Evolutionary conservation across 352 stramenopile species (phyloP), one percentile per base, ranked within the genome.

Genomic region (Phytophthora citrophthora): DNA sequence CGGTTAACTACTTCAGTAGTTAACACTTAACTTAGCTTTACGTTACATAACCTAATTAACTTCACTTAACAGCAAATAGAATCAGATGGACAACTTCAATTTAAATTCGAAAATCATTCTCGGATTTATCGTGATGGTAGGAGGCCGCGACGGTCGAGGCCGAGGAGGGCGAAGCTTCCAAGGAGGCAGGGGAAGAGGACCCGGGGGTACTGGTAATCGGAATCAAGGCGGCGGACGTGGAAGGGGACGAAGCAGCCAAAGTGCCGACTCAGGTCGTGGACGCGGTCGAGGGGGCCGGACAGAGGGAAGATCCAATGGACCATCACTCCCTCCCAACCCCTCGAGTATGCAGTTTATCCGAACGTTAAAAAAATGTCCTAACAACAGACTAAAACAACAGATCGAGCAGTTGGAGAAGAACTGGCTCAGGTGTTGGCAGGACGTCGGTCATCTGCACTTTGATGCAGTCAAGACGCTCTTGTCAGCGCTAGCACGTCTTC

Each of bases 371-470:
- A 62, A 48, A 1, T 89, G 79, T 40, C 59, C 77, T 5, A 75
- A 81, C 2, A 64, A 83, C 13, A 70, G 70, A 16, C 63, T 92
- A 11, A 59, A 68, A 39, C 43, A 72, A 44, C 58, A 66, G 2
- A 71, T 90, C 7, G 53, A 68, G 2, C 56, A 76, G 0, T 43
- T 70, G 34, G 56, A 77, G 24, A 67, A 73, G 40, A 39, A 68
- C 32, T 92, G 83, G 83, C 58, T 63, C 7, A 74, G 68, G 31
- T 79, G 79, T 56, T 92, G 83, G 83, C 68, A 72, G 36, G 53
- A 64, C 6, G 66, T 61, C 0, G 63, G 60, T 4, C 55, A 49
- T n/a, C 61, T 92, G 12, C 72, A 77, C 12, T 48, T 58, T 2
- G 71, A 75, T 43, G 72, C 69, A 11, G 26, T 90, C 11, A 67